Conservation (phyloP, 768 basidiomycete species). For the Lepiota brunneoincarnata region DNA sequence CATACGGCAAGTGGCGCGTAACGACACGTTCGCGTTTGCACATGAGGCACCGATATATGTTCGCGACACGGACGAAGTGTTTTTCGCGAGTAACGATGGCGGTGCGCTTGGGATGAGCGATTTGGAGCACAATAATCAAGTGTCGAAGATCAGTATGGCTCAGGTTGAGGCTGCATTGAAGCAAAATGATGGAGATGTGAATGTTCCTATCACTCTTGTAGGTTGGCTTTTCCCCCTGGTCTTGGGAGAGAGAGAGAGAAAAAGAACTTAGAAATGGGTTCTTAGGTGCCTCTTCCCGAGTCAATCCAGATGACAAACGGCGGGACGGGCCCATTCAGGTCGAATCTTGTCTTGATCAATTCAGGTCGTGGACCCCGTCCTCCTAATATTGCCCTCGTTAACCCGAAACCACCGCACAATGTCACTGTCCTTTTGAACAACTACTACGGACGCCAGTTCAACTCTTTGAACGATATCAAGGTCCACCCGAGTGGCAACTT, state of each 20-base stretch:
- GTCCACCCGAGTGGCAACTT: conserved; percentile 67
- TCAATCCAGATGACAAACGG: conserved; percentile 70
- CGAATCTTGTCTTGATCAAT: conserved; percentile 56
- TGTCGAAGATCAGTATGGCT: conserved; percentile 59
- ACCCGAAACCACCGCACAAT: conserved; percentile 63
- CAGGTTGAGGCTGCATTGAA: conserved; percentile 48
- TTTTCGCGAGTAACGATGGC: conserved; percentile 70
- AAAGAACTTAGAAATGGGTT: too few species aligned
- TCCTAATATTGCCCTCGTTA: conserved; percentile 61
- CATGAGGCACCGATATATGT: conserved; percentile 77
- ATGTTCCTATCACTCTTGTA: conserved; percentile 46
- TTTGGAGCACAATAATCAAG: conserved; percentile 58
- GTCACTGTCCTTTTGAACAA: conserved; percentile 73
- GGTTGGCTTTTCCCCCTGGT: too few species aligned
- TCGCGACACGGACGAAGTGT: conserved; percentile 62
- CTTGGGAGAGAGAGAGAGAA: too few species aligned
- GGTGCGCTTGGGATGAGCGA: conserved; percentile 62
- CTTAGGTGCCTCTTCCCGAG: conserved; percentile 56
- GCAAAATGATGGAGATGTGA: conserved; percentile 31
- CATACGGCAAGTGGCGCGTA: conserved; percentile 56
- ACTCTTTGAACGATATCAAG: conserved; percentile 78
- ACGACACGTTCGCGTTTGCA: conserved; percentile 66
- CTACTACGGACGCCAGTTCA: conserved; percentile 78
- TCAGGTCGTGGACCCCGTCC: conserved; percentile 65
- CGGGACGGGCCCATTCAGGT: conserved; percentile 60